Evolutionary conservation across 2,329 filamentous ascomycete genomes (phyloP).

Genomic region (Davidsoniella virescens): DNA sequence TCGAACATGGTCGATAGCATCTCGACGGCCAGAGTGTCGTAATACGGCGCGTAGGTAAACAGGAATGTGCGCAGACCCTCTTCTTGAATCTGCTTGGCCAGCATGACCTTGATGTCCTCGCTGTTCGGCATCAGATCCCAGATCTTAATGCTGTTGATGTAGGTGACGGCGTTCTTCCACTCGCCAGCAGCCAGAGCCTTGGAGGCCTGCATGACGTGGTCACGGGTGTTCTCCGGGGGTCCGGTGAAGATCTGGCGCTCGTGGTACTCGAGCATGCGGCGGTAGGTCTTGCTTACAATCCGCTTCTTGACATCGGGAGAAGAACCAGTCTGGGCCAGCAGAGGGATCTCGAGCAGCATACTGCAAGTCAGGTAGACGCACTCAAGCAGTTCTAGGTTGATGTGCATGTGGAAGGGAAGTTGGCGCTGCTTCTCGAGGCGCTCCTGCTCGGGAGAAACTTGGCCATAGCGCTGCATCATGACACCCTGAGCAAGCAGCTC

Average conservation of each 20-base stretch:
- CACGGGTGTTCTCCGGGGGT: conserved; percentile 93
- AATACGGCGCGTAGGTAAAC: conserved; percentile 98
- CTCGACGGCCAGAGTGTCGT: conserved; percentile 80
- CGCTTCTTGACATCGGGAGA: conserved; percentile 95
- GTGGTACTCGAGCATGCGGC: conserved; percentile 97
- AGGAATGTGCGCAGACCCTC: conserved; percentile 96
- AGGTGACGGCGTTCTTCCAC: conserved; percentile 91
- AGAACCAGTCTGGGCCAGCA: conserved; percentile 90
- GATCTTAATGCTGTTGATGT: conserved; percentile 97
- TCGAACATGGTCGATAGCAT: conserved; percentile 93
- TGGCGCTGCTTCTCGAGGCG: conserved; percentile 92
- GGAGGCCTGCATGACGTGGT: conserved; percentile 98
- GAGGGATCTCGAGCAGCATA: conserved; percentile 96
- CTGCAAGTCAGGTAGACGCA: conserved; percentile 98
- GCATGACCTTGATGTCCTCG: conserved; percentile 91
- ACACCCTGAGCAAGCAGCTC: conserved; percentile 94
- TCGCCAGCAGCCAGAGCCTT: conserved; percentile 93
- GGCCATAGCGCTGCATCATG: conserved; percentile 92
- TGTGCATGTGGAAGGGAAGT: conserved; percentile 99
- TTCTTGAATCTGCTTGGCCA: conserved; percentile 95
- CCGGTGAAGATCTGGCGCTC: conserved; percentile 98
- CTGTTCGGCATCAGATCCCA: conserved; percentile 94
- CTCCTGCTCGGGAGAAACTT: conserved; percentile 95
- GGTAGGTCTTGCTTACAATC: conserved; percentile 98
- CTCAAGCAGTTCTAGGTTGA: conserved; percentile 95